Conservation (phyloP, 805 yeast genomes). For the Pichia nanzhaoensis region DNA sequence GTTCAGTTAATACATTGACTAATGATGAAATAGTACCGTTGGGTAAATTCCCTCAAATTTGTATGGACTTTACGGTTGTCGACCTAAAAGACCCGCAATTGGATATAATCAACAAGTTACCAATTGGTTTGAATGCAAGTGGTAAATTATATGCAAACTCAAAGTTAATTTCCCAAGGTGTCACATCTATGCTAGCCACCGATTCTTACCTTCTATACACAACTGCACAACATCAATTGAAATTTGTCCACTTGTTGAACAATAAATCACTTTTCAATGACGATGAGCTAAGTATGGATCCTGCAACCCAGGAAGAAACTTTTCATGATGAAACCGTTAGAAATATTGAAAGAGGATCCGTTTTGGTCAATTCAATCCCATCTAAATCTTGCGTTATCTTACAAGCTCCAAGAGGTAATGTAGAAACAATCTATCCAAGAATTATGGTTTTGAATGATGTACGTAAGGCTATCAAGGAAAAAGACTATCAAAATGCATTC, state of each 20-base stretch:
- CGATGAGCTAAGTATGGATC: slow-evolving; percentile 9
- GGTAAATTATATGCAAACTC: slow-evolving; percentile 71
- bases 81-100: slow-evolving; percentile 17
- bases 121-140: slow-evolving; percentile 64
- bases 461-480: slow-evolving; percentile 54
- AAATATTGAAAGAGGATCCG: slow-evolving; percentile 84
- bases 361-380: slow-evolving; percentile 77
- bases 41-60: slow-evolving; percentile 60
- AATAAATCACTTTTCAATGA: slow-evolving; percentile 20
- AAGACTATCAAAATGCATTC: slow-evolving; percentile 67
- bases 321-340: slow-evolving; percentile 73
- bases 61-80: slow-evolving; percentile 50
- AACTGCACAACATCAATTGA: slow-evolving; percentile 77
- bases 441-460: slow-evolving; percentile 85
- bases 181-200: slow-evolving; percentile 73
- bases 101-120: slow-evolving; percentile 16
- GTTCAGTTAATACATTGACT: slow-evolving; percentile 42
- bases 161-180: slow-evolving; percentile 57
- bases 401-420: slow-evolving; percentile 94
- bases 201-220: slow-evolving; percentile 73
- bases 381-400: slow-evolving; percentile 74
- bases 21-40: slow-evolving; percentile 18
- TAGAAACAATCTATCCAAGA: slow-evolving; percentile 91
- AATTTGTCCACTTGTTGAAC: slow-evolving; percentile 62
- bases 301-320: too few relatives aligned